Conservation (phyloP, 1,284 basidiomycete genomes). For the Ustilago vetiveriae region DNA sequence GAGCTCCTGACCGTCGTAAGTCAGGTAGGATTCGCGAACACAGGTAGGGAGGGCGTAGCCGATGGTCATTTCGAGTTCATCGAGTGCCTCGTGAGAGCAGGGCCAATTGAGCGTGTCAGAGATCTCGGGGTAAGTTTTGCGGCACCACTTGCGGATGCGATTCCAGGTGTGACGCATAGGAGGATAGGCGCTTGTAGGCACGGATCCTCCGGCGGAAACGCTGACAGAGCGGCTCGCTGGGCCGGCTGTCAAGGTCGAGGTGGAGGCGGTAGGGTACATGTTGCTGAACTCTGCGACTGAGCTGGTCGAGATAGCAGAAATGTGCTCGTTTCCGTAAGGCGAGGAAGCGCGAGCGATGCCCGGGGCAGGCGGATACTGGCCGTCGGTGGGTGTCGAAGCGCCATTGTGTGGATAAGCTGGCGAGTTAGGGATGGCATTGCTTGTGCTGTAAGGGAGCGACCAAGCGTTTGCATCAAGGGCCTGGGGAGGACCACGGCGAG, state of each 20-base stretch:
- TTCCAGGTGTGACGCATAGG: conserved; percentile 64
- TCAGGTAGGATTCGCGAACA: conserved; percentile 63
- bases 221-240: conserved; percentile 11
- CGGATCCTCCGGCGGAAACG: conserved; percentile 37
- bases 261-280: conserved; percentile 51
- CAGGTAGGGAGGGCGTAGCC: conserved; percentile 58
- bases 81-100: conserved; percentile 54
- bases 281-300: conserved; percentile 57
- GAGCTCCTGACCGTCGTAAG: conserved; percentile 63
- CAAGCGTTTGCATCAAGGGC: conserved; percentile 45
- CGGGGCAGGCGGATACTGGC: conserved; percentile 39
- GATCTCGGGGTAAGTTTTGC: conserved; percentile 60
- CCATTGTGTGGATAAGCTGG: conserved; percentile 25
- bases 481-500: conserved; percentile 45
- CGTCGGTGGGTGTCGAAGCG: conserved; percentile 16
- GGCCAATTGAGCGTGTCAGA: conserved; percentile 65
- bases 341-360: conserved; percentile 30
- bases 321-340: conserved; percentile 25
- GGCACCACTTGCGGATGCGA: conserved; percentile 59
- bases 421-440: conserved; percentile 31
- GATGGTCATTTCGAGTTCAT: conserved; percentile 59
- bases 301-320: conserved; percentile 32
- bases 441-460: conserved; percentile 53
- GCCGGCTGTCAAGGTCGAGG: conserved; percentile 46
- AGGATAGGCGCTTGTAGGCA: conserved; percentile 58